Base-by-base conservation (phyloP, 148 eudicot genomes). In the Dianthus caryophyllus region DNA sequence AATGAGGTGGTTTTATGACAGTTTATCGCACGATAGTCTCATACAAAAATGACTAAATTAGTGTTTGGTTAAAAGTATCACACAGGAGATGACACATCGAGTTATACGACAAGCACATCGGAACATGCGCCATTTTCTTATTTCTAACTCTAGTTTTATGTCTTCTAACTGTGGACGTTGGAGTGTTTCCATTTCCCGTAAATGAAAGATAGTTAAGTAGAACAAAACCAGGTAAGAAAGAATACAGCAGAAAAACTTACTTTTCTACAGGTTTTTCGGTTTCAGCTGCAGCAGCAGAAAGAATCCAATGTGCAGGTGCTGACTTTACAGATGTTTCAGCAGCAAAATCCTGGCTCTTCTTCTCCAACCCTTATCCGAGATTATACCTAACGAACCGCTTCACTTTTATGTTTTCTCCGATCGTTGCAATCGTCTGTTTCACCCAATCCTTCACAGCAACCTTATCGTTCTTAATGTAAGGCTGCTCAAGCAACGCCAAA, bases 361-460 rank as follows among this genome's bases (percentile, higher is more conserved):
- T 94, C 67, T 85, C 89, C 81, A 94, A 76, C 36, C 99, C 97
- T 69, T 94, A 96, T 60, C 97, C 96, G 43, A 94, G 87, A 75
- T 88, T 90, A 77, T 74, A 94, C 46, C 87, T 76, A 31, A 87
- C 80, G 38, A 94, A 94, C 72, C 96, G 82, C 67, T 68, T 90
- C 53, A 94, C 97, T 69, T 94, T 94, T 5, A 94, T 90, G 58
- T 94, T 94, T 76, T 90, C 99, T 41, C 96, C 99, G 68, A 90
- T 80, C 11, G 93, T 87, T 20, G 97, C 88, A 75, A 94, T 88
- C 3, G 96, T 90, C 80, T 88, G 97, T 80, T 94, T 94, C 77
- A 94, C 87, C 83, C 82, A 83, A 43, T 94, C 99, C 74, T 85
- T 90, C 25, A 86, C 86, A 70, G 76, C 81, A 54, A 94, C 74